A percentile compares a stretch with the other conserved stretches of the same genome.
Evolutionary conservation across 2,329 filamentous ascomycete genomes (phyloP).

Genomic region (Paraphaeosphaeria sporulosa): DNA sequence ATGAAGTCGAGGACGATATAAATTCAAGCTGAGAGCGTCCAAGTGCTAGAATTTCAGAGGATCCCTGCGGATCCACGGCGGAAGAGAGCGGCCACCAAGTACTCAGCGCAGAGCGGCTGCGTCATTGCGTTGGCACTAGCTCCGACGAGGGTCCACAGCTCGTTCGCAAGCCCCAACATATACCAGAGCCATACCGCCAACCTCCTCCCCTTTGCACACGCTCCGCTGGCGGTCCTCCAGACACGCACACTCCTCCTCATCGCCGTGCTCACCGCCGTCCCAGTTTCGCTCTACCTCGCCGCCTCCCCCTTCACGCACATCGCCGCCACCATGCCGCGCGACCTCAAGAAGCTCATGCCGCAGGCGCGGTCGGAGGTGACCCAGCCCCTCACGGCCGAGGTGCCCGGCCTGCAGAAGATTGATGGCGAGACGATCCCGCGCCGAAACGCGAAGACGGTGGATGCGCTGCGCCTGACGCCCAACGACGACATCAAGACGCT

Average conservation of each 20-base stretch:
- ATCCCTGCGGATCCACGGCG: background rate
- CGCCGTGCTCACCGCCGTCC: constrained; percentile 27
- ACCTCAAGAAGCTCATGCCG: constrained; percentile 58
- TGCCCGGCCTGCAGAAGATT: constrained; percentile 70
- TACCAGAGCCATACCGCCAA: background rate
- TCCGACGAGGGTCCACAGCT: constrained; percentile 10
- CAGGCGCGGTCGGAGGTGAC: constrained; percentile 63
- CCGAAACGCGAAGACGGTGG: constrained; percentile 73
- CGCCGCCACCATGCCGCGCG: constrained; percentile 42
- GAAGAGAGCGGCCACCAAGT: background rate
- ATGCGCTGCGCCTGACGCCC: constrained; percentile 72
- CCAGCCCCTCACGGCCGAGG: constrained; percentile 78
- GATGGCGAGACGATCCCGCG: constrained; percentile 86
- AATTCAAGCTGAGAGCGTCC: background rate
- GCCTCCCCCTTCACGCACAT: constrained; percentile 15
- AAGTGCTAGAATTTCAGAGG: background rate
- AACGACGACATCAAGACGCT: constrained; percentile 76
- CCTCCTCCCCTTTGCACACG: constrained; percentile 18
- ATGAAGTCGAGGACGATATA: background rate
- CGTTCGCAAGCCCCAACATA: constrained; percentile 11
- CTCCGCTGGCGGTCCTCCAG: constrained; percentile 33
- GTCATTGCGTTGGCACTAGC: constrained; percentile 29
- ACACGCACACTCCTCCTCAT: constrained; percentile 21
- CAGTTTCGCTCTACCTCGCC: constrained; percentile 23
- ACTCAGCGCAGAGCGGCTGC: constrained; percentile 17